Evolutionary conservation across 2,329 filamentous ascomycete genomes (phyloP), one percentile per base, ranked within the genome.

Genomic region (Dothistroma pini): DNA sequence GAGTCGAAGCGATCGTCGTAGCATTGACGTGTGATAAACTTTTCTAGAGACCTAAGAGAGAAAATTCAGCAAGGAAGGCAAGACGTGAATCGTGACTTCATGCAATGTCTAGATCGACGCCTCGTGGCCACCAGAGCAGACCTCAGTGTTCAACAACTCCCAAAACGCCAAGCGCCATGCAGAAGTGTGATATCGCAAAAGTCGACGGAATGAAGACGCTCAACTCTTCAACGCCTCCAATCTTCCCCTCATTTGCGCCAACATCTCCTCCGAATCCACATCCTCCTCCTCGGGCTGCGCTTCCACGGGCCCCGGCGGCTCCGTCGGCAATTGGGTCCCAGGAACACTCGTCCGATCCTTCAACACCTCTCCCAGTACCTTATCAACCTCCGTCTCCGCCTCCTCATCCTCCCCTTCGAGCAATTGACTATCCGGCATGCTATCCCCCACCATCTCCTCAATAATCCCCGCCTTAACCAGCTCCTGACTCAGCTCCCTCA

Each of bases 381-480:
- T 96, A 72, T 97, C 93, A 10, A 97, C 91, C 81, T 97, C 93
- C 21, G 79, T 80, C 72, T 89, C 87, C 6, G 87, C 89, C 69
- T 93, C 90, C 63, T 91, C 90, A 61, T 90, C 86, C 60, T 90
- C 84, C 57, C 85, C 81, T 68, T 89, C 87, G 55, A 91, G 80
- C 56, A 88, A 77, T 60, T 92, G 88, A 66, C 88, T 84, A 63
- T 84, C 81, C n/a, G 92, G 91, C 66, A 97, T 79, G 49, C 83
- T 87, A 74, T 97, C 93, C 53, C 88, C 90, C 4, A 96, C 87
- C 90, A 97, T 97, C 80, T 99, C 95, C 81, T 97, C 93, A 63
- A 97, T 96, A 67, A 99, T 93, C 16, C 93, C 95, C 2, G 95
- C 93, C 79, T 92, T 96, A 76, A 96, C 89, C 68, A 97, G 78